These are phyloP conservation scores for Fusarium circinatum DNA, from an alignment of 2,329 filamentous ascomycete species.

Conservation along the genomic window DNA sequence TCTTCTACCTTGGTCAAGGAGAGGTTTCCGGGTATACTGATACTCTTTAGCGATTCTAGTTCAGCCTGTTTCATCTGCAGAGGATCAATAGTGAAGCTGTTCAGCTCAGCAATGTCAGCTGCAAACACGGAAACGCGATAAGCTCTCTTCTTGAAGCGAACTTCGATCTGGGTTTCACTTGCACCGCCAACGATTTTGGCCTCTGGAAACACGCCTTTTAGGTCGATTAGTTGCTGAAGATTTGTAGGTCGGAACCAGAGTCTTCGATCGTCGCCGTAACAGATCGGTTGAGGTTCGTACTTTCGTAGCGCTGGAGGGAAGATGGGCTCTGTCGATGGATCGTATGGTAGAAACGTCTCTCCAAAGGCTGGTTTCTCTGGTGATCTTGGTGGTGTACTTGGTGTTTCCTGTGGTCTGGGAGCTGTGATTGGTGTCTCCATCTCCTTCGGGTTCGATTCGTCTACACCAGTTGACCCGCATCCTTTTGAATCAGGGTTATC, in stretches of 20 bases:
- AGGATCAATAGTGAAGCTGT: not conserved
- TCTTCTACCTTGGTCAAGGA: not conserved
- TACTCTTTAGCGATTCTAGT: not conserved
- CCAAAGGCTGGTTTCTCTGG: not conserved
- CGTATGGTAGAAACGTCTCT: not conserved
- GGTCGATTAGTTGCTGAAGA: not conserved
- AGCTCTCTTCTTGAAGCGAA: not conserved
- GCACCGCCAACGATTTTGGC: not conserved
- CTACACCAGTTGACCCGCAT: not conserved
- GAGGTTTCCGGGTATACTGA: not conserved
- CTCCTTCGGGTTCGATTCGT: not conserved
- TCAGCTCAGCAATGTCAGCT: not conserved
- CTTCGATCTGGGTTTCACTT: not conserved
- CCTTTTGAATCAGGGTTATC: not conserved
- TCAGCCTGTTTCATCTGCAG: not conserved
- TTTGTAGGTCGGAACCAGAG: not conserved
- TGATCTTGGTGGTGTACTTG: not conserved
- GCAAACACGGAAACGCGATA: not conserved
- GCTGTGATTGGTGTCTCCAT: not conserved
- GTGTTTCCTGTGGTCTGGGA: not conserved
- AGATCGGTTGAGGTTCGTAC: not conserved
- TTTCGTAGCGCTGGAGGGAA: not conserved
- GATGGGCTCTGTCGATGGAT: not conserved
- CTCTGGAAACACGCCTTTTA: not conserved
- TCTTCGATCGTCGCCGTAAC: not conserved